Evolutionary conservation across 106 monocot genomes (phyloP).

Genomic region (Phalaenopsis aphrodite): DNA sequence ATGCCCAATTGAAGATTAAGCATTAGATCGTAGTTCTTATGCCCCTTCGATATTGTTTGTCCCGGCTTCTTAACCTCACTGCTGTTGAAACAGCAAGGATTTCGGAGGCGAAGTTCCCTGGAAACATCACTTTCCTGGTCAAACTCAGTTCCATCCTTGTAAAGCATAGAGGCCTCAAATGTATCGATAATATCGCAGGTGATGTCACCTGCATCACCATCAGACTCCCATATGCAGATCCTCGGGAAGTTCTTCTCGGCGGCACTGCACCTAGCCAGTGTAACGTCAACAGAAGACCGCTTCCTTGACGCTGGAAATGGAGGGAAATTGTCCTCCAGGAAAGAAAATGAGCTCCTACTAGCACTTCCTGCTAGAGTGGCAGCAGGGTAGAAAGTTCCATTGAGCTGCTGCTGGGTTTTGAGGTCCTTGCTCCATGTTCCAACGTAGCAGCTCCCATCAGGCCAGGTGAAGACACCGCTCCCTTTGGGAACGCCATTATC

Average conservation of each 20-base stretch:
- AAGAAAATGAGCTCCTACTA: conserved; percentile 10
- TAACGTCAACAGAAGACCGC: conserved; percentile 22
- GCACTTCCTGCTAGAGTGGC: neutral
- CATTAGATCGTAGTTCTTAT: conserved; percentile 82
- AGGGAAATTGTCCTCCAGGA: conserved; percentile 2
- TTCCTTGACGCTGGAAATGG: conserved; percentile 13
- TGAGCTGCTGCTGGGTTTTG: conserved; percentile 11
- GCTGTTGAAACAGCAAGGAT: conserved; percentile 23
- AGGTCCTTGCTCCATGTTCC: conserved; percentile 36
- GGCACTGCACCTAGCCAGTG: neutral
- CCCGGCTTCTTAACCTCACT: conserved; percentile 60
- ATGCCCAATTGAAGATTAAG: conserved; percentile 73
- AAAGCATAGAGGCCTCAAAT: conserved; percentile 48
- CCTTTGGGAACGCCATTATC: conserved; percentile 60
- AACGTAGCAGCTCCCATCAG: conserved; percentile 58
- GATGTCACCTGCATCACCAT: conserved; percentile 71
- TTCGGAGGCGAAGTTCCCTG: conserved; percentile 11
- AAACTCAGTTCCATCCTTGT: conserved; percentile 15
- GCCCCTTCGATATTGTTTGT: conserved; percentile 65
- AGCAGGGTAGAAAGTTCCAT: conserved; percentile 25
- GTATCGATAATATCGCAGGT: conserved; percentile 79
- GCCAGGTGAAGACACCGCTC: conserved; percentile 65
- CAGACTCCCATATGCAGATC: conserved; percentile 89
- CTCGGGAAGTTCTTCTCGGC: conserved; percentile 47
- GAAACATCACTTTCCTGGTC: neutral